These are phyloP conservation scores for Aspergillus novoparasiticus DNA, from an alignment of 2,329 filamentous ascomycete species.

Conservation along the genomic window DNA sequence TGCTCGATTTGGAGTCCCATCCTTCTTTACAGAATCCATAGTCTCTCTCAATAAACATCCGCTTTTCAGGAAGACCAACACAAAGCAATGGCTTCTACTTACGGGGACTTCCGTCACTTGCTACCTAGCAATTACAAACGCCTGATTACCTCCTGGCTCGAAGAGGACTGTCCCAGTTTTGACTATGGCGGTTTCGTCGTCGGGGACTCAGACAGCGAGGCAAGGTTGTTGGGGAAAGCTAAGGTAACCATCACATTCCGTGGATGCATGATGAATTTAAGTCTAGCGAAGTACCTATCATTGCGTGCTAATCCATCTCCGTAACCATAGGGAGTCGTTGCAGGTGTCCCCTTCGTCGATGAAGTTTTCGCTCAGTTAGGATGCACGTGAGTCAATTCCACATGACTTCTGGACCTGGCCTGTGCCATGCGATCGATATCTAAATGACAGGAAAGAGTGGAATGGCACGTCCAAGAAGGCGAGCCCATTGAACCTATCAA, in stretches of 20 bases:
- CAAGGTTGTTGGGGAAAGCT: conserved; percentile 60
- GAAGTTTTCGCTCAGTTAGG: conserved; percentile 89
- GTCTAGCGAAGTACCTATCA: background rate
- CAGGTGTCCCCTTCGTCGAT: conserved; percentile 91
- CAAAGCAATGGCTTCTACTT: conserved; percentile 54
- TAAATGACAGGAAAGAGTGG: conserved; percentile 55
- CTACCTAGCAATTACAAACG: conserved; percentile 84
- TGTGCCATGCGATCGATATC: background rate
- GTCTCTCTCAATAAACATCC: background rate
- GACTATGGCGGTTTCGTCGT: conserved; percentile 98
- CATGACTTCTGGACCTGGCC: background rate
- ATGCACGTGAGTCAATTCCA: conserved; percentile 62
- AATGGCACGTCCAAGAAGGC: conserved; percentile 85
- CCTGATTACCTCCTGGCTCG: conserved; percentile 80
- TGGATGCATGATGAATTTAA: background rate
- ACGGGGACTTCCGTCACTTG: conserved; percentile 69
- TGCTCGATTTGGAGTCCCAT: background rate
- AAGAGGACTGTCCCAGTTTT: conserved; percentile 94
- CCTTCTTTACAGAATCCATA: background rate
- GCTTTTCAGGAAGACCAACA: background rate
- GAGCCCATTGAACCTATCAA: conserved; percentile 64
- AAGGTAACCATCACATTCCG: conserved; percentile 38
- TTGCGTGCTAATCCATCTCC: conserved; percentile 2
- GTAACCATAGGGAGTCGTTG: conserved; percentile 68
- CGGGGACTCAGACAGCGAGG: conserved; percentile 56